Evolutionary conservation across 352 stramenopile genomes (phyloP), one percentile per base, ranked within the genome.

Genomic region (Aphanomyces astaci): DNA sequence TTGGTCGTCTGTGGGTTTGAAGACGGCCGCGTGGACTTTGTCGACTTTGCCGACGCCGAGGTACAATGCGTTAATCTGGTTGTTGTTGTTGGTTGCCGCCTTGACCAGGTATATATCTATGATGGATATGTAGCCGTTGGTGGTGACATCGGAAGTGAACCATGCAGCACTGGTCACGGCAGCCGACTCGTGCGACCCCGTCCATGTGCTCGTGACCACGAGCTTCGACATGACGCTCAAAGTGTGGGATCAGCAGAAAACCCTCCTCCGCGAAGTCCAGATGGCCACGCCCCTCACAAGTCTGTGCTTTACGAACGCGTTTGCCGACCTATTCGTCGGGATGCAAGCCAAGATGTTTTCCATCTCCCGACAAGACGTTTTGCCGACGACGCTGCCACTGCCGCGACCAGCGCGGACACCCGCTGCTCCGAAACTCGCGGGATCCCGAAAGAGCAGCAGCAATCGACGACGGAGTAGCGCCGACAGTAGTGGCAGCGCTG

Each of bases 201-300:
- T 81, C 25, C 65, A 64, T 10, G 28, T 91, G 36, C 65, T 84
- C 17, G 66, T 89, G 10, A 89, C 81, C 0, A 81, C 72, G 3
- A 91, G 81, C 59, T 78, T 88, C n/a, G 83, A 89, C 57, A 82
- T 82, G 11, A 73, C 86, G 30, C 73, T 89, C 48, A 89, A 89
- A 73, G 70, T 88, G 59, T 91, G 83, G 83, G 78, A 88, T 56
- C 81, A 88, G 27, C 63, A 80, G 22, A 83, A 83, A 63, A 74
- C 68, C 30, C 46, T 88, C 9, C 72, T 91, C 56, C 77, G 81
- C 1, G 74, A 88, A 60, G 73, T 89, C 4, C 79, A 75, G 15
- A 75, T 88, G 32, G 78, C 81, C 1, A 81, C 82, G 33, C 77
- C 83, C 33, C 73, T 89, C 64, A 83, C 78, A 3, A 82, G 75